Percentiles rank a stretch among this genome's conserved stretches.
Conservation (phyloP, 2,329 filamentous ascomycete genomes). For the Claviceps purpurea region DNA sequence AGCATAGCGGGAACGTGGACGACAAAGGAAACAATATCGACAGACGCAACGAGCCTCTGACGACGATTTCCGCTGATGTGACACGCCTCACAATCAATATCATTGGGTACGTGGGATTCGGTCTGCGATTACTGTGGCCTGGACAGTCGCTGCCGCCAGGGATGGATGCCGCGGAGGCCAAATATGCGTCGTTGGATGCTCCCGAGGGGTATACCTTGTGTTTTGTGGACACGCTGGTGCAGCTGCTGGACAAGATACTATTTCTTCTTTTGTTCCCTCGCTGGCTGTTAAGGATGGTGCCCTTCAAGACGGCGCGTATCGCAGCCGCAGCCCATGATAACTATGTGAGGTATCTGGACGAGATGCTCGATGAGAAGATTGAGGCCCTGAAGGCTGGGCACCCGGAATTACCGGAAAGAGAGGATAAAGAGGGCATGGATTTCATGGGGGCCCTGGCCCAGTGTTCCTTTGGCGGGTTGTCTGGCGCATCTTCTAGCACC, state of each 20-base stretch:
- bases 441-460: slow-evolving; percentile 33
- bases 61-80: slow-evolving; percentile 46
- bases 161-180: slow-evolving; percentile 30
- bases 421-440: slow-evolving; percentile 34
- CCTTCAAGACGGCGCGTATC: slow-evolving; percentile 35
- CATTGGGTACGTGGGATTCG: slow-evolving; percentile 58
- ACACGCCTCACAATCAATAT: slow-evolving; percentile 48
- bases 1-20: no score
- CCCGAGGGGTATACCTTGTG: slow-evolving; percentile 46
- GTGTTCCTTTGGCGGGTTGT: slow-evolving; percentile 1
- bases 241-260: slow-evolving; percentile 49
- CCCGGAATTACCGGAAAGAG: slow-evolving; percentile 3
- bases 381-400: slow-evolving; percentile 18
- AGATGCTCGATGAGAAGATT: slow-evolving; percentile 50
- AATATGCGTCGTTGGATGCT: slow-evolving; percentile 33
- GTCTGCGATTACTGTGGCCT: slow-evolving; percentile 46
- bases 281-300: slow-evolving; percentile 40
- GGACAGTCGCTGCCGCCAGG: slow-evolving; percentile 38
- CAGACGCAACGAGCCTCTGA: slow-evolving; percentile 29
- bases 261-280: slow-evolving; percentile 45
- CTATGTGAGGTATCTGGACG: slow-evolving; percentile 56
- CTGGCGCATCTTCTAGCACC: neutral
- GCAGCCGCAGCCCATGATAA: slow-evolving; percentile 45
- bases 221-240: slow-evolving; percentile 49
- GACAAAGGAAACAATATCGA: slow-evolving; percentile 9